Evolutionary conservation across 2,329 filamentous ascomycete genomes (phyloP).

Genomic region (Penicillium sp.): DNA sequence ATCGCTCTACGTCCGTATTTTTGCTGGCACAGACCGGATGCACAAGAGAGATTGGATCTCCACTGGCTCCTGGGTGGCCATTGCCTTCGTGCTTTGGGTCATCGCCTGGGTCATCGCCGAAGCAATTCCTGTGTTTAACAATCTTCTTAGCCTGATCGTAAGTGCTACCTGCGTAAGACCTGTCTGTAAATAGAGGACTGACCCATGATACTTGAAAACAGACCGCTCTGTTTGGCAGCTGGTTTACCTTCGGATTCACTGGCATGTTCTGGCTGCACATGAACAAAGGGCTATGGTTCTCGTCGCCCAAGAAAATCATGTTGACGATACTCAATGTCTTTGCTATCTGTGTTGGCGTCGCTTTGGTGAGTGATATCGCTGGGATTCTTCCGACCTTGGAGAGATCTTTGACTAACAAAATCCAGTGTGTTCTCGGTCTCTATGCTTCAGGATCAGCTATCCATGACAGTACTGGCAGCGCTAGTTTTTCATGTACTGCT

Average conservation of each 20-base stretch:
- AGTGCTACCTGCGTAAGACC: neutral
- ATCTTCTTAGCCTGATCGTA: constrained; percentile 61
- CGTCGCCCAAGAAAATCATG: constrained; percentile 22
- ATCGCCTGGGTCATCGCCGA: constrained; percentile 67
- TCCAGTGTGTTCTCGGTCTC: constrained; percentile 33
- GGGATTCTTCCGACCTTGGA: too few species aligned
- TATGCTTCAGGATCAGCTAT: constrained; percentile 34
- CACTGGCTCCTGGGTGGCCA: constrained; percentile 57
- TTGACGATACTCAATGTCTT: constrained; percentile 21
- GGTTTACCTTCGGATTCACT: constrained; percentile 56
- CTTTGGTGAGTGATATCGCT: constrained; percentile 15
- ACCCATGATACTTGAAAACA: neutral
- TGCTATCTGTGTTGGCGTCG: constrained; percentile 16
- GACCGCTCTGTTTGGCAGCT: constrained; percentile 61
- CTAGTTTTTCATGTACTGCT: constrained; percentile 32
- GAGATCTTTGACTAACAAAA: neutral
- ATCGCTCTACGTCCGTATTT: constrained; percentile 64
- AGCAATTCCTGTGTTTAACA: constrained; percentile 67
- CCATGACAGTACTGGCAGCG: constrained; percentile 26
- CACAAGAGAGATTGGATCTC: constrained; percentile 49
- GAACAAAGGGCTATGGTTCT: constrained; percentile 25
- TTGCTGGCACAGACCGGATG: constrained; percentile 57
- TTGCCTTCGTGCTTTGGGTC: constrained; percentile 58
- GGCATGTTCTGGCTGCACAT: constrained; percentile 33
- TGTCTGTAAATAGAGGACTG: neutral